Percentiles rank a stretch among this genome's conserved stretches.
Conservation (phyloP, 2,329 filamentous ascomycete species). For the Phaeosphaeriaceae sp. region DNA sequence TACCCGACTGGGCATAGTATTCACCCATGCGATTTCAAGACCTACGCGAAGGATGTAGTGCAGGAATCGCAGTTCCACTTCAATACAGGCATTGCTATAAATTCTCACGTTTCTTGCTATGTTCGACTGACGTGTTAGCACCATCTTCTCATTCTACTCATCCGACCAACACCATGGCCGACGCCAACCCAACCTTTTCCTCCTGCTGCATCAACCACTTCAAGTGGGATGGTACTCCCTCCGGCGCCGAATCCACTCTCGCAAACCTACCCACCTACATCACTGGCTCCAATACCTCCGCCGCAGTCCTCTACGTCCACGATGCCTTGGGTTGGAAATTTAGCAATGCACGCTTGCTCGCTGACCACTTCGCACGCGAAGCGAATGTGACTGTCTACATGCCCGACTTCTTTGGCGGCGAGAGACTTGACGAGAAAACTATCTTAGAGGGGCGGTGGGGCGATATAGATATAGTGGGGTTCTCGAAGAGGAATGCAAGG, state of each 20-base stretch:
- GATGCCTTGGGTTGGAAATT: slow-evolving; percentile 56
- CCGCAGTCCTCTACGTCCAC: slow-evolving; percentile 49
- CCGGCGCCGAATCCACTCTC: slow-evolving; percentile 39
- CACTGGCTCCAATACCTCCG: slow-evolving; percentile 46
- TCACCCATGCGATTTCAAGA: neutral
- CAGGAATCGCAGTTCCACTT: neutral
- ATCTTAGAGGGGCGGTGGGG: slow-evolving; percentile 14
- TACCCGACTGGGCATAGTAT: neutral
- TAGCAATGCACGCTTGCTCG: slow-evolving; percentile 52
- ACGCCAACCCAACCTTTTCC: slow-evolving; percentile 8
- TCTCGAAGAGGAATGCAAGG: slow-evolving; percentile 43
- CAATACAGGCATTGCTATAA: neutral
- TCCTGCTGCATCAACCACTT: slow-evolving; percentile 41
- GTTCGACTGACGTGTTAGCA: neutral
- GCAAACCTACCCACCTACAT: slow-evolving; percentile 49
- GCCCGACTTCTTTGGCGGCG: slow-evolving; percentile 49
- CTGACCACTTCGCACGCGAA: slow-evolving; percentile 53
- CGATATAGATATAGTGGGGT: slow-evolving; percentile 47
- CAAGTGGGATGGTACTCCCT: slow-evolving; percentile 45
- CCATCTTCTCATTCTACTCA: neutral
- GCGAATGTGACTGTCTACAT: slow-evolving; percentile 53
- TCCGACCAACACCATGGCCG: neutral
- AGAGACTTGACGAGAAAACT: slow-evolving; percentile 11
- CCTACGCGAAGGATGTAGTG: neutral
- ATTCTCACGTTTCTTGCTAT: neutral